Percentiles rank a stretch among this genome's conserved stretches.
Conservation (phyloP, 2,329 filamentous ascomycete species). For the Nectriaceae sp. region DNA sequence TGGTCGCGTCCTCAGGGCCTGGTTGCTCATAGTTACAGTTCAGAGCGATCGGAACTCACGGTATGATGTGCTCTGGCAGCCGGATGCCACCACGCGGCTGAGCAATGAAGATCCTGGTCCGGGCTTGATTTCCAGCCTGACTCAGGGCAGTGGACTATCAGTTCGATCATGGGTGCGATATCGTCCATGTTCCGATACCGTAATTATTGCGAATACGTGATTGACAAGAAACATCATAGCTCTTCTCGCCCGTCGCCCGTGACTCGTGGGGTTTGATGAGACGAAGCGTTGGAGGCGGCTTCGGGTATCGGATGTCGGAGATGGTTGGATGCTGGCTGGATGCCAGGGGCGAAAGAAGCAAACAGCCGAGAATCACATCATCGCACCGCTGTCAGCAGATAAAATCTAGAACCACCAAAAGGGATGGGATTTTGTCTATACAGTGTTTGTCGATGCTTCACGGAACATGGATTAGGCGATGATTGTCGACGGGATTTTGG, state of each 20-base stretch:
- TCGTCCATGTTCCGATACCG: no score
- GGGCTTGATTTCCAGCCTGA: not conserved
- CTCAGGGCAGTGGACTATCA: no score
- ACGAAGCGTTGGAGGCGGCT: constrained; percentile 11
- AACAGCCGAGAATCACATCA: constrained; percentile 18
- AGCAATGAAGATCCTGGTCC: not conserved
- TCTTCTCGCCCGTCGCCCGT: no score
- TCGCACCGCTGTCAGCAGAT: constrained; percentile 6
- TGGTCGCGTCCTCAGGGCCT: constrained; percentile 7
- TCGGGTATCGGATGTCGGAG: constrained; percentile 22
- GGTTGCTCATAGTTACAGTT: constrained; percentile 18
- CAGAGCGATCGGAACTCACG: constrained; percentile 12
- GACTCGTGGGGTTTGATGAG: constrained; percentile 3
- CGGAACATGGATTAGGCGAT: no score
- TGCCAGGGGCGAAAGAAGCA: not conserved
- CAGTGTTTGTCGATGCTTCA: not conserved
- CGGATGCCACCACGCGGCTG: not conserved
- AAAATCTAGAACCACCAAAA: not conserved
- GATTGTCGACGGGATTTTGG: no score
- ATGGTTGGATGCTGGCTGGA: constrained; percentile 15
- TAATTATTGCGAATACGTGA: no score
- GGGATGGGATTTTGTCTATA: not conserved
- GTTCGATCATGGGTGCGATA: no score
- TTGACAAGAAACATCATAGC: no score
- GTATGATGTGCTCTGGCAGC: not conserved